Evolutionary conservation across 768 basidiomycete genomes (phyloP).

Genomic region (Mycena rosella): DNA sequence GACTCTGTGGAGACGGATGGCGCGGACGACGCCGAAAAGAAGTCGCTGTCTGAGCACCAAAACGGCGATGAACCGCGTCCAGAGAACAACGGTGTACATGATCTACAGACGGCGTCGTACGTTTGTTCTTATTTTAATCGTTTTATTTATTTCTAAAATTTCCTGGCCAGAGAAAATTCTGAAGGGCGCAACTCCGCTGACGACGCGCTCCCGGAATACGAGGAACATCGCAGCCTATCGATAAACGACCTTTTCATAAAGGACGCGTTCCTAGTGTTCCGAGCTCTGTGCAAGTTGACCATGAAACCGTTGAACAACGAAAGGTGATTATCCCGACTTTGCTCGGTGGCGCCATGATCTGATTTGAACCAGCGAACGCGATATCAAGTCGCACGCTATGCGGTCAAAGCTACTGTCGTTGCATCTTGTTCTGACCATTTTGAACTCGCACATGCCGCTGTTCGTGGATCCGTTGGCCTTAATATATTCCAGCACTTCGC

Average conservation of each 20-base stretch:
- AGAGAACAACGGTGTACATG: conserved; percentile 17
- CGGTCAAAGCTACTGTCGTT: conserved; percentile 95
- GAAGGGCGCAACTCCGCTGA: conserved; percentile 53
- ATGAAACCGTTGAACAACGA: conserved; percentile 97
- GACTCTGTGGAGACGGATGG: conserved; percentile 20
- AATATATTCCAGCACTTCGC: conserved; percentile 90
- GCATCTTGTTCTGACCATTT: conserved; percentile 91
- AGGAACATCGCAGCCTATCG: conserved; percentile 60
- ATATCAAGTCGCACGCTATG: conserved; percentile 96
- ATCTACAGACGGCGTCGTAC: conserved; percentile 13
- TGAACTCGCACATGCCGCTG: conserved; percentile 91
- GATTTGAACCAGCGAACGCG: conserved; percentile 79
- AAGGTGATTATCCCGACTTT: conserved; percentile 64
- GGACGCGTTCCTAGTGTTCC: conserved; percentile 97
- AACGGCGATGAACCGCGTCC: conserved; percentile 12
- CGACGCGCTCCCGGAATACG: conserved; percentile 46
- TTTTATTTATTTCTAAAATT: neutral
- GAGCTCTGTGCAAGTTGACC: conserved; percentile 96
- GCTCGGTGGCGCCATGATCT: conserved; percentile 11
- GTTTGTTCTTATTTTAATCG: conserved; percentile 11
- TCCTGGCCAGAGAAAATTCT: conserved; percentile 49
- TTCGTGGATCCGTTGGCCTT: conserved; percentile 91
- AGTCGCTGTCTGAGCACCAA: conserved; percentile 11
- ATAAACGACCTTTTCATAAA: conserved; percentile 94
- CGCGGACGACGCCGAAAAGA: conserved; percentile 3